Percentiles rank a stretch among this genome's conserved stretches.
phyloP scores from a whole-genome alignment of 192 early-diverging fungal genomes.

The Diversispora eburnea region DNA sequence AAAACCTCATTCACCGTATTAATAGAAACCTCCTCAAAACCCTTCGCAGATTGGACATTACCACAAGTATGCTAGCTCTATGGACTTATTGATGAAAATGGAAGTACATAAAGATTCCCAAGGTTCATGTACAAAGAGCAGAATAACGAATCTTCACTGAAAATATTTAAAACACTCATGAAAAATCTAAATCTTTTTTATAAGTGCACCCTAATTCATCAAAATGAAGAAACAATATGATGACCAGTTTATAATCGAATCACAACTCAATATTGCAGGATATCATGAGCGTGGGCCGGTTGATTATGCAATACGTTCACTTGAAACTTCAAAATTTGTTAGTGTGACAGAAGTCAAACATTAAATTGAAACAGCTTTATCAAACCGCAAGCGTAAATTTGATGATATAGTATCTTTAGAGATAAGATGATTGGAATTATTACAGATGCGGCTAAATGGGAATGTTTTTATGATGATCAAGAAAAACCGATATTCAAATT shows the following conservation, averaged over 20 bases:
- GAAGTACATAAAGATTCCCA: not conserved
- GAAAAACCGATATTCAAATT: conserved; percentile 12
- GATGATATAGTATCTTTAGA: conserved; percentile 13
- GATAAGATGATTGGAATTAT: conserved; percentile 37
- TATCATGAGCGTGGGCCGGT: not conserved
- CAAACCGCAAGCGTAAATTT: not conserved
- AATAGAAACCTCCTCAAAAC: not conserved
- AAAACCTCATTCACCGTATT: not conserved
- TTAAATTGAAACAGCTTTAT: conserved; percentile 33
- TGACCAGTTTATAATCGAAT: not conserved
- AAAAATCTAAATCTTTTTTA: too few relatives aligned
- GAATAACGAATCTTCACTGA: not conserved
- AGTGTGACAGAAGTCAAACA: conserved; percentile 11
- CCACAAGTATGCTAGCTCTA: conserved; percentile 6
- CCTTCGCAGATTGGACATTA: not conserved
- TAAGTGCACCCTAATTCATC: not conserved
- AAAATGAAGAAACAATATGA: conserved; percentile 1
- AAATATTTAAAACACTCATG: not conserved
- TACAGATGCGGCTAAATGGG: conserved; percentile 28
- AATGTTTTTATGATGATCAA: not conserved
- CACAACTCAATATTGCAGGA: conserved; percentile 6
- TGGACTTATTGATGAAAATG: not conserved
- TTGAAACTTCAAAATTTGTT: not conserved
- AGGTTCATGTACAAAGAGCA: not conserved
- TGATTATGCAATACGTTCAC: not conserved